Conservation (phyloP, 164 flowering plant genomes). For the Taxillus chinensis region DNA sequence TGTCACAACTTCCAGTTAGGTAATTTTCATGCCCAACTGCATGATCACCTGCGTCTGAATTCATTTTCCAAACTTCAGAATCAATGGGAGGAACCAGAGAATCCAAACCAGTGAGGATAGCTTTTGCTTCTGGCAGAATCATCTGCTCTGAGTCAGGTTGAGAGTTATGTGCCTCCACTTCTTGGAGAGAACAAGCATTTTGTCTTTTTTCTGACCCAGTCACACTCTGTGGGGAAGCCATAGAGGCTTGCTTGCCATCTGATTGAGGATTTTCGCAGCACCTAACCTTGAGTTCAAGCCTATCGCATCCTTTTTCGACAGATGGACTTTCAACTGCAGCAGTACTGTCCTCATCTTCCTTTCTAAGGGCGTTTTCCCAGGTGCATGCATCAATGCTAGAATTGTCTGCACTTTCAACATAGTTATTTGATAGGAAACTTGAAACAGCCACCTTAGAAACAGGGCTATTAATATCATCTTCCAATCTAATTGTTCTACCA, state of each 20-base stretch:
- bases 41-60: neutral
- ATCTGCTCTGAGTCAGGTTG: no score
- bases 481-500: slow-evolving; percentile 9
- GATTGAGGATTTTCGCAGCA: slow-evolving; percentile 5
- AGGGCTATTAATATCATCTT: slow-evolving; percentile 5
- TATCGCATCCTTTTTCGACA: slow-evolving; percentile 10
- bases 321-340: slow-evolving; percentile 5
- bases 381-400: slow-evolving; percentile 10
- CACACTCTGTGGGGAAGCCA: slow-evolving; percentile 2
- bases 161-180: slow-evolving; percentile 4
- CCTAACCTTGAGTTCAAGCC: slow-evolving; percentile 6
- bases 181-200: slow-evolving; percentile 8
- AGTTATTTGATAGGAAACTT: slow-evolving; percentile 5
- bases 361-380: slow-evolving; percentile 5
- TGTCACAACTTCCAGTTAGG: slow-evolving; percentile 4
- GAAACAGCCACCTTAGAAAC: slow-evolving; percentile 7
- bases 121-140: no score
- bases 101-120: no score
- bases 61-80: no score
- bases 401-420: slow-evolving; percentile 3
- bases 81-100: no score
- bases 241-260: slow-evolving; percentile 8
- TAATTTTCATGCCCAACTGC: slow-evolving; percentile 8
- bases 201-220: slow-evolving; percentile 1
- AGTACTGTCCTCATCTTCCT: slow-evolving; percentile 6